These are phyloP conservation scores for Pholiota adiposa DNA, from an alignment of 1,284 basidiomycete species.

Conservation along the genomic window DNA sequence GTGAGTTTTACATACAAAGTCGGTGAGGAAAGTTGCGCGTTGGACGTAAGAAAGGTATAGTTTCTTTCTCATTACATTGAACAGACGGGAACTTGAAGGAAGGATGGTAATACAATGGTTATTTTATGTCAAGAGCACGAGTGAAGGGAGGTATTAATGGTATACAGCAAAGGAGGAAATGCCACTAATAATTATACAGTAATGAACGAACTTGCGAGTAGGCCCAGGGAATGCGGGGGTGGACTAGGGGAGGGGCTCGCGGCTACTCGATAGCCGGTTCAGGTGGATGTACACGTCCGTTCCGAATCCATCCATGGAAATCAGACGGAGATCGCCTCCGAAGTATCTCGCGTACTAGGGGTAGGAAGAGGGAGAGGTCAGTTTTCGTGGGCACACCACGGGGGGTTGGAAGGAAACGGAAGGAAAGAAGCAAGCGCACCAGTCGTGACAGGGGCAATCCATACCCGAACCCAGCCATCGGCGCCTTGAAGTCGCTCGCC, in stretches of 20 bases:
- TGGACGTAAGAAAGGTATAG: too few species aligned
- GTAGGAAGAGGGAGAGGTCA: not conserved
- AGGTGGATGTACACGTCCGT: constrained; percentile 93
- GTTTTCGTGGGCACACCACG: not conserved
- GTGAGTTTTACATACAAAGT: not conserved
- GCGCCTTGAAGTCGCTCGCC: constrained; percentile 94
- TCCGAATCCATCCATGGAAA: constrained; percentile 97
- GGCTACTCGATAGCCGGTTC: constrained; percentile 83
- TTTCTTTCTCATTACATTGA: too few species aligned
- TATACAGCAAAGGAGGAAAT: not conserved
- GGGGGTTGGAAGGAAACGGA: too few species aligned
- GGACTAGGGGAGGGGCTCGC: constrained; percentile 74
- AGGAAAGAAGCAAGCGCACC: constrained; percentile 47
- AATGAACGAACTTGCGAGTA: too few species aligned
- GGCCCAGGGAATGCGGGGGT: too few species aligned
- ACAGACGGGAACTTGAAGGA: too few species aligned
- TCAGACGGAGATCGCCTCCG: constrained; percentile 94
- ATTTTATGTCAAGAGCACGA: not conserved
- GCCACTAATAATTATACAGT: constrained; percentile 1
- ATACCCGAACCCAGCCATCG: constrained; percentile 98
- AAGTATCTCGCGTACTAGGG: constrained; percentile 95
- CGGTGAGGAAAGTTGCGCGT: too few species aligned
- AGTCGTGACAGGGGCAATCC: constrained; percentile 90
- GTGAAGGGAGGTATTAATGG: not conserved
- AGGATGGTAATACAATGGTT: not conserved